Evolutionary conservation across 495 filamentous ascomycete species (phyloP).

Genomic region (Usnea hakonensis): DNA sequence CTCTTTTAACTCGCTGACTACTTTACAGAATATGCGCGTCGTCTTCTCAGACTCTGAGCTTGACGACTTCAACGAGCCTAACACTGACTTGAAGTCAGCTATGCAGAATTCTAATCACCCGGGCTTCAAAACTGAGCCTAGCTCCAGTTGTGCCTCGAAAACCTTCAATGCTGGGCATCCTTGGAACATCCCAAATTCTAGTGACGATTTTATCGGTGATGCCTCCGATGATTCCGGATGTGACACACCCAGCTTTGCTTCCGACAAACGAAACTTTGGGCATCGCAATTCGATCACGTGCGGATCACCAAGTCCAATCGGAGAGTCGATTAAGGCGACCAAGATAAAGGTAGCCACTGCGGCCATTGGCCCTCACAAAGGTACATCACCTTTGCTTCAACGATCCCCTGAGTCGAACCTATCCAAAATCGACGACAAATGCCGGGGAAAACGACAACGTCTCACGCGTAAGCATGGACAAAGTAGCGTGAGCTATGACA

Average conservation of each 20-base stretch:
- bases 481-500: slow-evolving; percentile 22
- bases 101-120: background rate
- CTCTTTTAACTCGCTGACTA: background rate
- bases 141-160: background rate
- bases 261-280: background rate
- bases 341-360: background rate
- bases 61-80: background rate
- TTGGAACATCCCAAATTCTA: background rate
- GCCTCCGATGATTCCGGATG: background rate
- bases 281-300: background rate
- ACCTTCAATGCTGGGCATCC: background rate
- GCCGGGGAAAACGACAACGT: background rate
- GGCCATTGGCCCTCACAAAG: background rate
- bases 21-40: background rate
- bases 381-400: background rate
- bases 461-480: background rate
- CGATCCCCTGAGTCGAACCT: background rate
- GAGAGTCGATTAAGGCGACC: background rate
- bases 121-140: background rate
- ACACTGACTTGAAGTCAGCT: background rate
- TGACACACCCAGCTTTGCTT: background rate
- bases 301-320: background rate
- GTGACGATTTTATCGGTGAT: background rate
- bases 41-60: background rate
- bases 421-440: background rate